Conservation (phyloP, 306 rosid species). For the Mimosa bimucronata region DNA sequence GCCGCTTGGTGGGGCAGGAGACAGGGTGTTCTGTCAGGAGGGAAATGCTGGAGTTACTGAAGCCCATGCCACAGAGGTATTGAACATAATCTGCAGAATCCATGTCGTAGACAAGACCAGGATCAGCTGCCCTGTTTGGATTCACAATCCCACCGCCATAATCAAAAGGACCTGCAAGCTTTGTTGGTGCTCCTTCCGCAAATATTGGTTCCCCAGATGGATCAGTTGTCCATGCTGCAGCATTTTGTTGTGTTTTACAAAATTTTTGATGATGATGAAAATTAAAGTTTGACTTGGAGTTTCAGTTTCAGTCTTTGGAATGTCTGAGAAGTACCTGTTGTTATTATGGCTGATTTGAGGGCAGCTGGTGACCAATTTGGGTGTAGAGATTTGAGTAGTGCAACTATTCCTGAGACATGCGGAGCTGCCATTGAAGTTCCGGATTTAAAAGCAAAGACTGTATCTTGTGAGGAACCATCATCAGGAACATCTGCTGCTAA, state of each 20-base stretch:
- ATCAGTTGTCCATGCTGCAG: slow-evolving; percentile 51
- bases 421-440: slow-evolving; percentile 72
- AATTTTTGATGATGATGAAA: background rate
- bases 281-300: background rate
- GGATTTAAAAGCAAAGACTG: slow-evolving; percentile 35
- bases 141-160: slow-evolving; percentile 52
- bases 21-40: slow-evolving; percentile 13
- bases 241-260: background rate
- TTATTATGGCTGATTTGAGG: slow-evolving; percentile 56
- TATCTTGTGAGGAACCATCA: background rate
- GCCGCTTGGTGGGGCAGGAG: slow-evolving; percentile 38
- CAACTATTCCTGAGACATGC: slow-evolving; percentile 56
- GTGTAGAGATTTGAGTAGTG: slow-evolving; percentile 53
- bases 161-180: slow-evolving; percentile 53
- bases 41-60: slow-evolving; percentile 34
- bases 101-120: slow-evolving; percentile 60
- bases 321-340: slow-evolving; percentile 45
- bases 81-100: slow-evolving; percentile 36
- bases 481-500: slow-evolving; percentile 32
- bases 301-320: background rate
- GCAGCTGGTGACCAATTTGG: slow-evolving; percentile 64
- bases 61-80: slow-evolving; percentile 51
- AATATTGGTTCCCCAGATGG: slow-evolving; percentile 55
- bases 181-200: slow-evolving; percentile 45
- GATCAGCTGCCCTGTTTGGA: slow-evolving; percentile 47